Percentiles rank a stretch among this genome's conserved stretches.
These are phyloP conservation scores for Castanea crenata DNA, from an alignment of 306 rosid genomes.

Conservation along the genomic window DNA sequence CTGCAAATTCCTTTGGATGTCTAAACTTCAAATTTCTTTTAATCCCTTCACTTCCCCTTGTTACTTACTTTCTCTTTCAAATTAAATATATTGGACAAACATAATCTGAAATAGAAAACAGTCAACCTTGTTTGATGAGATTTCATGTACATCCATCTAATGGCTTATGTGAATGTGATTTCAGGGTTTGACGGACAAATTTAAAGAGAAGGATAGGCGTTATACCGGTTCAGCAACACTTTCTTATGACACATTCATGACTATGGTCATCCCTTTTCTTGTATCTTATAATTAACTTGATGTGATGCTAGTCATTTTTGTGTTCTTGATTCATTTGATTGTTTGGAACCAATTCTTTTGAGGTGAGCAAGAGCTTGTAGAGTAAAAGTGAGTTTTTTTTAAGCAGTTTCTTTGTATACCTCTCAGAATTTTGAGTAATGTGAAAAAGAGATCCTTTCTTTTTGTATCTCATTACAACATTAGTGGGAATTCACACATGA, in stretches of 20 bases:
- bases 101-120: background rate
- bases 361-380: background rate
- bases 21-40: conserved; percentile 3
- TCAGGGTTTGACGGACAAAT: conserved; percentile 90
- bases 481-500: too few species aligned
- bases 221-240: conserved; percentile 67
- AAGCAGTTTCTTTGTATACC: background rate
- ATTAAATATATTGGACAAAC: background rate
- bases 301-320: background rate
- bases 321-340: background rate
- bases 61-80: background rate
- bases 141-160: background rate
- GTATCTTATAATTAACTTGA: conserved; percentile 60
- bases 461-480: too few species aligned
- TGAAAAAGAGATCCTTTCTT: background rate
- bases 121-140: background rate
- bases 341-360: background rate
- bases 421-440: background rate
- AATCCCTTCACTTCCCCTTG: background rate
- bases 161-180: conserved; percentile 22
- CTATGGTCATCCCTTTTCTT: conserved; percentile 79
- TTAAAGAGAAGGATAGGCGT: conserved; percentile 75
- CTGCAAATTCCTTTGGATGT: conserved; percentile 6
- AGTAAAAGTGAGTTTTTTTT: background rate
- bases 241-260: conserved; percentile 65